Base-by-base conservation (phyloP, 768 basidiomycete species). In the Pholiota microspora region DNA sequence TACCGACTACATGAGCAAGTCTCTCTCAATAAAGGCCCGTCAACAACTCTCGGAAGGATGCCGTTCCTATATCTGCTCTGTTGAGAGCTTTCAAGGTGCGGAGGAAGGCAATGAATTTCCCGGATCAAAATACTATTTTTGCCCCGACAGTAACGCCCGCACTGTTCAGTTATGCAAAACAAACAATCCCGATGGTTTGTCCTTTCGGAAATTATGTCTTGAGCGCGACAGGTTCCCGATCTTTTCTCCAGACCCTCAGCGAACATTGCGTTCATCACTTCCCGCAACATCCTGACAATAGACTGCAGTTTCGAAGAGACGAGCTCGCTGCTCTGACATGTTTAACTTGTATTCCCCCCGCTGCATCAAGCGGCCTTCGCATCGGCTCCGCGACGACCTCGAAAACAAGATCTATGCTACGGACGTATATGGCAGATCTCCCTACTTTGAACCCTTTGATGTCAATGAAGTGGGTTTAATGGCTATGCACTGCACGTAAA, bases 1-100 rank as follows among this genome's bases (percentile, higher is more conserved):
- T n/a, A n/a, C n/a, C n/a, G n/a, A n/a, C n/a, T n/a, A n/a, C n/a
- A n/a, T n/a, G n/a, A n/a, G n/a, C n/a, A n/a, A 36, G 18, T 40
- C 18, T 2, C 38, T 40, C 23, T 16, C 47, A 47, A 47, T 31
- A 48, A 45, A 57, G 28, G 45, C 21, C 51, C 50, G 51, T 27
- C 12, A 50, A 48, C 29, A 13, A 47, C 40, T 48, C 18, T n/a
- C 36, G 55, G 45, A 48, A 18, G 12, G 16, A 15, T 13, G 34
- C 16, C 40, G 16, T 42, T 42, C 1, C 4, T 21, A 7, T 18
- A 16, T 42, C 21, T 18, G 40, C 9, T 10, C 10, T 42, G 8
- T 42, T 16, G 40, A 42, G 40, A 16, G 16, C 40, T 31, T 6
- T 12, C 29, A 31, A 12, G 21, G 40, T 40, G 18, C 18, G 16